A percentile compares a stretch with the other conserved stretches of the same genome.
Conservation (phyloP, 306 rosid species). For the Malus fusca region DNA sequence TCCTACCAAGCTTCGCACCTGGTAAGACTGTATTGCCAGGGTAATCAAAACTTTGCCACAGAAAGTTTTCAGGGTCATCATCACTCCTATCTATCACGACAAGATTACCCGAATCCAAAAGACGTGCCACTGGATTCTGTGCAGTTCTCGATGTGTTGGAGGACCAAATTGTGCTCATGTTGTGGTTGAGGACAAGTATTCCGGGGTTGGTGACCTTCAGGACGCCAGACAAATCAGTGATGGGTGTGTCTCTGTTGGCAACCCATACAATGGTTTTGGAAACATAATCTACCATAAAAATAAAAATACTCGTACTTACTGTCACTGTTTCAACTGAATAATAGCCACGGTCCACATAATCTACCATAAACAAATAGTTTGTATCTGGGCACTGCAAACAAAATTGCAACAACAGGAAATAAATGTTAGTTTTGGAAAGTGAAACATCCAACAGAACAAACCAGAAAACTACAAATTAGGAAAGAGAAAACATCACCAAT, state of each 20-base stretch:
- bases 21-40: slow-evolving; percentile 14
- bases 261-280: slow-evolving; percentile 21
- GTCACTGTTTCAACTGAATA: too few relatives aligned
- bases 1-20: slow-evolving; percentile 29
- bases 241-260: slow-evolving; percentile 21
- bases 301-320: too few relatives aligned
- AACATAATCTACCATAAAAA: too few relatives aligned
- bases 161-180: slow-evolving; percentile 30
- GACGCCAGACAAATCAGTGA: slow-evolving; percentile 7
- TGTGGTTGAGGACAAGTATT: slow-evolving; percentile 13
- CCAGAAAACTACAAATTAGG: too few relatives aligned
- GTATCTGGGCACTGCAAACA: too few relatives aligned
- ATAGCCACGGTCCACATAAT: too few relatives aligned
- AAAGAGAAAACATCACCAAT: too few relatives aligned
- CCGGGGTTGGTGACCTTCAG: slow-evolving; percentile 12
- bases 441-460: too few relatives aligned
- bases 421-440: too few relatives aligned
- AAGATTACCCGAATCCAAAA: slow-evolving; percentile 31
- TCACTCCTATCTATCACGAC: slow-evolving; percentile 22
- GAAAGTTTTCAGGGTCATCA: background rate
- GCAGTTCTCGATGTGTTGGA: slow-evolving; percentile 19
- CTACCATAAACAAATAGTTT: too few relatives aligned
- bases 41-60: slow-evolving; percentile 42
- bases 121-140: slow-evolving; percentile 12
- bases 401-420: too few relatives aligned